Evolutionary conservation across 2,329 filamentous ascomycete genomes (phyloP).

Genomic region (Grosmannia huntii): DNA sequence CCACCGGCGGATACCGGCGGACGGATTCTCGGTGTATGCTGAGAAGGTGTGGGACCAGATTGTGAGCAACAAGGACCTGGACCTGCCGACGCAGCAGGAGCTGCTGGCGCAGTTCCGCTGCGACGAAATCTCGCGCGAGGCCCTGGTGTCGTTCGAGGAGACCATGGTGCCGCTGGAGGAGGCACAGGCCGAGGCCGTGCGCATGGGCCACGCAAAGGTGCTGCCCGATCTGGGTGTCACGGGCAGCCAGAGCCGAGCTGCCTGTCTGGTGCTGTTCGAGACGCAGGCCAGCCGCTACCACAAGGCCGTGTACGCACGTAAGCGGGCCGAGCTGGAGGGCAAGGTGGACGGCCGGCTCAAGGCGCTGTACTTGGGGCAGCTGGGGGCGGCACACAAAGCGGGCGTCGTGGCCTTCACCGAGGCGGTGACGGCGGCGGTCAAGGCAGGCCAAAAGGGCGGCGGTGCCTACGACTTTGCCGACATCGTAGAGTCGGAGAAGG

Average conservation of each 20-base stretch:
- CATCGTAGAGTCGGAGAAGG: constrained; percentile 77
- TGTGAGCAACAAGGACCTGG: constrained; percentile 95
- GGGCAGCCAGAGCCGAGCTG: constrained; percentile 59
- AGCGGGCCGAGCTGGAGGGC: constrained; percentile 68
- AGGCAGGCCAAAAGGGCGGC: constrained; percentile 83
- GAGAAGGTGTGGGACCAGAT: constrained; percentile 97
- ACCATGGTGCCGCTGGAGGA: constrained; percentile 76
- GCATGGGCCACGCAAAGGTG: constrained; percentile 59
- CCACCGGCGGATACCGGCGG: constrained; percentile 87
- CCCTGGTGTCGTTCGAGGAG: constrained; percentile 70
- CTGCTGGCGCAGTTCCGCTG: constrained; percentile 93
- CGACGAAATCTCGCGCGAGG: constrained; percentile 89
- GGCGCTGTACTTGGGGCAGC: constrained; percentile 74
- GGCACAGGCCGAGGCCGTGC: constrained; percentile 61
- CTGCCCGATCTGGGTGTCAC: constrained; percentile 61
- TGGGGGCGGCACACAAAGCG: constrained; percentile 77
- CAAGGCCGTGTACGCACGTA: constrained; percentile 84
- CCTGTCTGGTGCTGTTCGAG: constrained; percentile 75
- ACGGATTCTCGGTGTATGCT: constrained; percentile 91
- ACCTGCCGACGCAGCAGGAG: constrained; percentile 93
- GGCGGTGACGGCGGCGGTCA: constrained; percentile 75
- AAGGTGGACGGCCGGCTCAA: constrained; percentile 88
- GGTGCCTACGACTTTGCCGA: constrained; percentile 88
- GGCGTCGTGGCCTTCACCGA: constrained; percentile 78
- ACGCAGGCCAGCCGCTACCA: constrained; percentile 87